These are phyloP conservation scores for Apiotrichum veenhuisii DNA, from an alignment of 1,284 basidiomycete genomes.

Conservation along the genomic window DNA sequence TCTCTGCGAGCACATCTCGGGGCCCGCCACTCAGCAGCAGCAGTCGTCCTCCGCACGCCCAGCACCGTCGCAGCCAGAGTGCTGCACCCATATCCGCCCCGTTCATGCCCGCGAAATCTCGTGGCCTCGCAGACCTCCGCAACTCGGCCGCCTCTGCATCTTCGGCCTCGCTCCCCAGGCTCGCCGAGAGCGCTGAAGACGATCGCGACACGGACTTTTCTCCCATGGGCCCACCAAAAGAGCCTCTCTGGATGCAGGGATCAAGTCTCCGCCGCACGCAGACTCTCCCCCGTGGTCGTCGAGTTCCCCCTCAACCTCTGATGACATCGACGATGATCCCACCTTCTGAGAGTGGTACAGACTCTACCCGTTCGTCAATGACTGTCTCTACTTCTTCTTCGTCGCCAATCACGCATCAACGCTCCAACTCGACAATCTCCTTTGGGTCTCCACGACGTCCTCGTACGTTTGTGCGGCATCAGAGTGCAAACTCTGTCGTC, in stretches of 20 bases:
- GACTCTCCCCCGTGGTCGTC: not conserved
- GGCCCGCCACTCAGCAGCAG: not conserved
- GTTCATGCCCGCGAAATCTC: not conserved
- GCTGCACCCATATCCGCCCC: not conserved
- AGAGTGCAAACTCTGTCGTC: not conserved
- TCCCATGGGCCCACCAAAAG: not conserved
- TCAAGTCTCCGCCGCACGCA: not conserved
- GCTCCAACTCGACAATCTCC: slow-evolving; percentile 3
- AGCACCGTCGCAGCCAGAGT: slow-evolving; percentile 4
- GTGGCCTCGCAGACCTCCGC: not conserved
- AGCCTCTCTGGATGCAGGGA: slow-evolving; percentile 1
- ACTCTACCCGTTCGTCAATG: not conserved
- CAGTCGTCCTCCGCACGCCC: not conserved
- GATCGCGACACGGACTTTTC: no score
- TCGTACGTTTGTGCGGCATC: not conserved
- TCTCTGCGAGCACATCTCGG: not conserved
- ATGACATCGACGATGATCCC: not conserved
- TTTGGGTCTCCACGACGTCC: not conserved
- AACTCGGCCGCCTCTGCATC: not conserved
- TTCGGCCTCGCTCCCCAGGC: slow-evolving; percentile 3
- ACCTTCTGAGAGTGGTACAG: not conserved
- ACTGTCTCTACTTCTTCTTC: not conserved
- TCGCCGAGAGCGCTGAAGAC: slow-evolving; percentile 6
- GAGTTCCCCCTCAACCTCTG: not conserved
- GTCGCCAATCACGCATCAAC: not conserved